Evolutionary conservation across 352 stramenopile species (phyloP).

Genomic region (Ophiocytium majus): DNA sequence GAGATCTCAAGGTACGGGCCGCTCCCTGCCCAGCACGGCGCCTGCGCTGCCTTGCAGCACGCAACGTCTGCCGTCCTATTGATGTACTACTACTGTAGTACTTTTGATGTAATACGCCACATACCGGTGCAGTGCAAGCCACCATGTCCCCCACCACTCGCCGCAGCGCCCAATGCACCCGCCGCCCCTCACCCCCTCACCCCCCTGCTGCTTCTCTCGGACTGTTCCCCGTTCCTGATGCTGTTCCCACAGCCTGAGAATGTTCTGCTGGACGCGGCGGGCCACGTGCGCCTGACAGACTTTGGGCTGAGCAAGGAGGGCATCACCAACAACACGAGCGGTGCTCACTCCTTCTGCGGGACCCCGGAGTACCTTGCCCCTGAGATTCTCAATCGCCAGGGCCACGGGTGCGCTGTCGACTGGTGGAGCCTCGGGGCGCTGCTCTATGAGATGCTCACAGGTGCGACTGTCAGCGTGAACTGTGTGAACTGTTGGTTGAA

Average conservation of each 20-base stretch:
- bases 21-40: too few species aligned
- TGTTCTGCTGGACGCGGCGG: slow-evolving; percentile 84
- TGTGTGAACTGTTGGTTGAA: too few species aligned
- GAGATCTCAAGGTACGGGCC: too few species aligned
- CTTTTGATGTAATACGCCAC: too few species aligned
- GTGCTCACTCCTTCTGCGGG: slow-evolving; percentile 93
- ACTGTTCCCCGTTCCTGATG: neutral
- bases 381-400: slow-evolving; percentile 93
- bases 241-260: slow-evolving; percentile 85
- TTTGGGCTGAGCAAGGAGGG: slow-evolving; percentile 97
- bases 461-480: too few species aligned
- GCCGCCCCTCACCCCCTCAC: neutral
- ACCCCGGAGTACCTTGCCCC: slow-evolving; percentile 66
- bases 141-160: too few species aligned
- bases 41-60: too few species aligned
- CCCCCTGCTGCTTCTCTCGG: neutral
- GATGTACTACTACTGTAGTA: too few species aligned
- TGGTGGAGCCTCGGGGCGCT: slow-evolving; percentile 83
- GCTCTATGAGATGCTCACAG: neutral
- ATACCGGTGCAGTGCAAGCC: too few species aligned
- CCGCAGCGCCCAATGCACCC: too few species aligned
- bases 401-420: slow-evolving; percentile 93
- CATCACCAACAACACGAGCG: slow-evolving; percentile 86
- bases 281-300: slow-evolving; percentile 95
- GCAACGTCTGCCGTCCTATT: too few species aligned